Percentiles rank a stretch among this genome's conserved stretches.
Evolutionary conservation across 1,284 basidiomycete species (phyloP).

Genomic region (Macrocystidia cucumis): DNA sequence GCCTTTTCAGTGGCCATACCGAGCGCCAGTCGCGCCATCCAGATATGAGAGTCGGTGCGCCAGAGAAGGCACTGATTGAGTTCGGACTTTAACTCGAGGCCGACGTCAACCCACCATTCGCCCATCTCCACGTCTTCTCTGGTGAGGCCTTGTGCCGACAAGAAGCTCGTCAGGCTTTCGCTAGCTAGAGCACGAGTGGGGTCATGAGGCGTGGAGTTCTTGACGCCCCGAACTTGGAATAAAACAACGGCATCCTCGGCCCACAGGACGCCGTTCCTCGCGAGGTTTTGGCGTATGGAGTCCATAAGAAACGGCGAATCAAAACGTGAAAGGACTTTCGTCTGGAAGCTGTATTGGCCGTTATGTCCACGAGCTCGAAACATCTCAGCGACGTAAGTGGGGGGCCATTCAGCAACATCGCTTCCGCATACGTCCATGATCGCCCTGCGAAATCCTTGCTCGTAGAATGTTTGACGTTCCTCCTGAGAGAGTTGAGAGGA

Average conservation of each 20-base stretch:
- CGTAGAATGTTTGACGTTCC: constrained; percentile 7
- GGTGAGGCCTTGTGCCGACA: neutral
- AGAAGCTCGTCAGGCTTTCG: constrained; percentile 4
- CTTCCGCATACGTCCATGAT: constrained; percentile 5
- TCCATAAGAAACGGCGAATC: constrained; percentile 2
- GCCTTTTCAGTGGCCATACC: constrained; percentile 7
- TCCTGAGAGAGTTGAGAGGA: constrained; percentile 1
- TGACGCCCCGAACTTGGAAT: constrained; percentile 9
- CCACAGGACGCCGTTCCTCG: constrained; percentile 6
- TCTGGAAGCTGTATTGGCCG: constrained; percentile 4
- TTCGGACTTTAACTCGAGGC: constrained; percentile 11
- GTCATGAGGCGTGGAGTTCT: constrained; percentile 7
- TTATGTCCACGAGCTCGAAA: constrained; percentile 6
- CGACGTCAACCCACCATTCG: constrained; percentile 15
- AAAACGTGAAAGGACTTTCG: constrained; percentile 6
- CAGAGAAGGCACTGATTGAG: constrained; percentile 13
- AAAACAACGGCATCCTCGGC: constrained; percentile 9
- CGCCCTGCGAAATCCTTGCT: constrained; percentile 10
- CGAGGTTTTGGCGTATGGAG: constrained; percentile 2
- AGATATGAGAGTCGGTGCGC: constrained; percentile 13
- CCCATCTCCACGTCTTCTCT: neutral
- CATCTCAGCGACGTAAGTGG: constrained; percentile 6
- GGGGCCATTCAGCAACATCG: constrained; percentile 10
- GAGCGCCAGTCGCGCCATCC: constrained; percentile 7
- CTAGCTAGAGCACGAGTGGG: neutral